phyloP scores from a whole-genome alignment of 164 flowering plant species.

The Saururus chinensis region DNA sequence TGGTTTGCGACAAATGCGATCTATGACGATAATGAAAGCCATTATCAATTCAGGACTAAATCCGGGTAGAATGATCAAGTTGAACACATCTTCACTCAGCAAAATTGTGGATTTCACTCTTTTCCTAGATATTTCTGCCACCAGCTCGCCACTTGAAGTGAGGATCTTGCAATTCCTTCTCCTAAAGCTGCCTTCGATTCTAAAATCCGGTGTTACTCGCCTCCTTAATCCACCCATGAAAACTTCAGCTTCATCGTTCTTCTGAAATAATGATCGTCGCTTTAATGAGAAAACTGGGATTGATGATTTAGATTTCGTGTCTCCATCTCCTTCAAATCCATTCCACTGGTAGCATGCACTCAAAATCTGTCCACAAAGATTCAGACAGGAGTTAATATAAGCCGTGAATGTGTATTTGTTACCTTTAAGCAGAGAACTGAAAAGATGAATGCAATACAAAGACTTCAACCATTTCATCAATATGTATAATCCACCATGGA shows the following conservation, averaged over 20 bases:
- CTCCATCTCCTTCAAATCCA: constrained; percentile 32
- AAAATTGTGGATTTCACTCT: constrained; percentile 32
- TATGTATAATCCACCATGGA: no score
- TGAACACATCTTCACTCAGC: constrained; percentile 46
- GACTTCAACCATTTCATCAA: no score
- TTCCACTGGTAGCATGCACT: constrained; percentile 52
- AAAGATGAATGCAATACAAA: no score
- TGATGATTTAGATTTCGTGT: neutral
- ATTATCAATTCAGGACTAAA: constrained; percentile 29
- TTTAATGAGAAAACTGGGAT: constrained; percentile 38
- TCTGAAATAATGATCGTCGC: constrained; percentile 11
- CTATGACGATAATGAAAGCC: constrained; percentile 53
- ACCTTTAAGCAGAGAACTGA: neutral
- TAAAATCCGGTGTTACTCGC: constrained; percentile 22
- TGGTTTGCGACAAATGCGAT: constrained; percentile 37
- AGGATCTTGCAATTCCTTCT: constrained; percentile 32
- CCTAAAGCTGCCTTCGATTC: constrained; percentile 38
- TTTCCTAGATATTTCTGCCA: constrained; percentile 41
- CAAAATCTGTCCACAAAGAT: constrained; percentile 17
- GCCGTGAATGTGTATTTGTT: neutral
- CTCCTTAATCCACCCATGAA: constrained; percentile 15
- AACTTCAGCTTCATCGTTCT: constrained; percentile 26
- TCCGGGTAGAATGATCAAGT: constrained; percentile 35
- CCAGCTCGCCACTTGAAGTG: constrained; percentile 21
- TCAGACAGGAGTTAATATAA: neutral